Conservation (phyloP, 306 rosid species). For the Cicer bijugum region DNA sequence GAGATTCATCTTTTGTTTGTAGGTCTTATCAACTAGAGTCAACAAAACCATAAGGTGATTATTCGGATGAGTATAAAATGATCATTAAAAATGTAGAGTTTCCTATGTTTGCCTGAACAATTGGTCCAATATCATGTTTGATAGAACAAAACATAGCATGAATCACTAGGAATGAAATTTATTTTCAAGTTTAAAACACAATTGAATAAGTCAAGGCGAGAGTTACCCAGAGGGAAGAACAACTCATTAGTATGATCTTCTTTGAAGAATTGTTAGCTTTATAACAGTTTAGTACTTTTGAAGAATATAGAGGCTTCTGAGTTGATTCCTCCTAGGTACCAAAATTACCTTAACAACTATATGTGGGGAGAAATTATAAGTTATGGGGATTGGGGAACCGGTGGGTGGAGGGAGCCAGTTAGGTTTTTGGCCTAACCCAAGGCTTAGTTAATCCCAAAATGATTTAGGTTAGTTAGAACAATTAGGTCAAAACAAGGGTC, state of each 20-base stretch:
- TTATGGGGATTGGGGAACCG: neutral
- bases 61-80: neutral
- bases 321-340: neutral
- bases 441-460: neutral
- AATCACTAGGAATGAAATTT: neutral
- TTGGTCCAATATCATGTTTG: slow-evolving; percentile 16
- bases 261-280: neutral
- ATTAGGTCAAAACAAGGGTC: neutral
- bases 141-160: neutral
- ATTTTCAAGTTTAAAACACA: slow-evolving; percentile 2
- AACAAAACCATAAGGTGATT: neutral
- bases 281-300: neutral
- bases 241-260: neutral
- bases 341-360: slow-evolving; percentile 1
- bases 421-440: neutral
- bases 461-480: neutral
- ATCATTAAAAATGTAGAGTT: neutral
- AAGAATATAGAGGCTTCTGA: neutral
- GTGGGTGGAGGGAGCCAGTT: neutral
- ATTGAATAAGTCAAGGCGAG: neutral
- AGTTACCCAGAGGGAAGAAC: neutral
- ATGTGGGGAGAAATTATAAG: neutral
- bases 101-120: neutral
- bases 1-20: neutral
- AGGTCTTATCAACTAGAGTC: neutral